Evolutionary conservation across 345 rosid species (phyloP).

Genomic region (Turnera subulata): DNA sequence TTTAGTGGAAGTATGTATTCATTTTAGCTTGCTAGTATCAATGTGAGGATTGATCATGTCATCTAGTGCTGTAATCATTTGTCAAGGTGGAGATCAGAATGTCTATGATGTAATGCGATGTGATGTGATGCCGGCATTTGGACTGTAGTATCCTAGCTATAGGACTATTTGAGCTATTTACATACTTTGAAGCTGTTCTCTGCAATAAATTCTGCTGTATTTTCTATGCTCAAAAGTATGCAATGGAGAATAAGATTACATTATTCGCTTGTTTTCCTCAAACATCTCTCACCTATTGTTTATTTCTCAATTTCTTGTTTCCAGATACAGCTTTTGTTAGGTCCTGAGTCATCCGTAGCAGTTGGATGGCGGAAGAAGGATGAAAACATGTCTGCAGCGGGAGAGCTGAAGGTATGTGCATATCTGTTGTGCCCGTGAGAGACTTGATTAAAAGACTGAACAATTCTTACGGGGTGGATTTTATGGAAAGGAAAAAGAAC

Average conservation of each 20-base stretch:
- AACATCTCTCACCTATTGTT: constrained; percentile 13
- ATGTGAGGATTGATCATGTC: background rate
- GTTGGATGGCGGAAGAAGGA: constrained; percentile 89
- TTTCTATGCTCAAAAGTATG: too few species aligned
- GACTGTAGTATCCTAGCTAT: too few species aligned
- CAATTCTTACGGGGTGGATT: too few species aligned
- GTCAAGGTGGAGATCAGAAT: too few species aligned
- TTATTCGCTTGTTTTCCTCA: constrained; percentile 5
- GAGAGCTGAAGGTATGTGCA: constrained; percentile 61
- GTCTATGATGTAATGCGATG: too few species aligned
- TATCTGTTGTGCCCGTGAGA: too few species aligned
- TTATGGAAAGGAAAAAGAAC: too few species aligned
- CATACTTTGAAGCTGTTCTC: too few species aligned
- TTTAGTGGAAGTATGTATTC: constrained; percentile 7
- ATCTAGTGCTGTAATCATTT: background rate
- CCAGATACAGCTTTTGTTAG: constrained; percentile 76
- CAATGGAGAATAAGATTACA: too few species aligned
- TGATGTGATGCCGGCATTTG: too few species aligned
- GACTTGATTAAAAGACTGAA: too few species aligned
- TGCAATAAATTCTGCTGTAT: background rate
- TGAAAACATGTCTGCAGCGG: constrained; percentile 67
- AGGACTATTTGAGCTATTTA: too few species aligned
- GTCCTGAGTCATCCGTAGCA: constrained; percentile 67
- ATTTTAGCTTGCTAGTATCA: background rate
- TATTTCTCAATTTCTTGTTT: constrained; percentile 7